Base-by-base conservation (phyloP, 768 basidiomycete genomes). In the Kwoniella newhampshirensis region DNA sequence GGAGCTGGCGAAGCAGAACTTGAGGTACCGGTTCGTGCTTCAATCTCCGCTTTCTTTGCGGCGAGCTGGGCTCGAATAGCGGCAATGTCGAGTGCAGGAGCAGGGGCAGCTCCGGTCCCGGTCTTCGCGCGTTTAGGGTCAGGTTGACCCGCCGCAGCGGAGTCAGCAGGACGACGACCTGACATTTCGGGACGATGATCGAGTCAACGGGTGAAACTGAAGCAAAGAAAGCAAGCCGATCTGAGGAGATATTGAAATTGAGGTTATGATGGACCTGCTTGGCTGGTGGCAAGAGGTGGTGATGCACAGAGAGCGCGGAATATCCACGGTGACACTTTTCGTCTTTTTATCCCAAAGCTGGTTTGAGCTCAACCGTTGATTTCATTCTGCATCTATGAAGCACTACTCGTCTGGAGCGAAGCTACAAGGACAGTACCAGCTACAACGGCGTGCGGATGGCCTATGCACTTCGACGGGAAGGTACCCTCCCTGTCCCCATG, bases 1-100 rank as follows among this genome's bases (percentile, higher is more conserved):
- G 59, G 40, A 23, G 47, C 55, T 37, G 56, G 41, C 23, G 58
- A 23, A 15, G 59, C 60, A 40, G 62, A 27, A 44, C n/a, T 37
- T 9, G 52, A 36, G 18, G 27, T 39, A 5, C 27, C 51, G 6
- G 39, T 26, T 32, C 45, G 46, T 15, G 70, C 67, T 59, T 72
- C 70, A 0, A 68, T 37, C 45, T 62, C 59, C 17, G 70, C 70
- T 43, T 66, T 69, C 35, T 57, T 51, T 15, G 72, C 70, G 17
- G 75, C 75, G 8, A 76, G 66, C 51, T 73, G 73, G n/a, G 75
- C 75, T 56, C 71, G 59, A 35, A 76, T 76, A 35, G 75, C 60
- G 21, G 68, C 66, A 44, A 75, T 70, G 51, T 75, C 74, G 30
- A 74, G 37, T 6, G 23, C 50, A 15, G 50, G 23, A 21, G 49